A percentile compares a stretch with the other conserved stretches of the same genome.
Evolutionary conservation across 495 filamentous ascomycete genomes (phyloP).

Genomic region (Thermothielavioides terrestris): DNA sequence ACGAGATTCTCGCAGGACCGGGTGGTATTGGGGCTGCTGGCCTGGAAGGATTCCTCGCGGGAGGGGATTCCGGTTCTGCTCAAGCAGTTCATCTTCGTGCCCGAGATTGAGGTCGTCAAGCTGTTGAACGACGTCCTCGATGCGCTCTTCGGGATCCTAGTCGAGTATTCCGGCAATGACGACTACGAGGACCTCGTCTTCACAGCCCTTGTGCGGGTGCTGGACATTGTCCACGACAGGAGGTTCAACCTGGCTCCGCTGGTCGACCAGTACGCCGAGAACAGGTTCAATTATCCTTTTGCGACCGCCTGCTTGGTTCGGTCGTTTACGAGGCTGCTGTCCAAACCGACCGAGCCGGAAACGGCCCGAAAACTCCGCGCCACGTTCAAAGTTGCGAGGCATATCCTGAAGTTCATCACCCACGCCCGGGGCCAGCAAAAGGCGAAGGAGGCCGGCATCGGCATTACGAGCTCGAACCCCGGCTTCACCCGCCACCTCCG

Average conservation of each 20-base stretch:
- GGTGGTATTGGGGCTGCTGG: slow-evolving; percentile 70
- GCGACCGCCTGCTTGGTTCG: slow-evolving; percentile 84
- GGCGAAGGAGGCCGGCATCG: slow-evolving; percentile 79
- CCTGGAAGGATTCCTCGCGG: slow-evolving; percentile 69
- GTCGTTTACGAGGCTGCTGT: slow-evolving; percentile 74
- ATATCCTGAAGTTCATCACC: slow-evolving; percentile 91
- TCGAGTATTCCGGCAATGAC: slow-evolving; percentile 79
- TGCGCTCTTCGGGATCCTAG: slow-evolving; percentile 80
- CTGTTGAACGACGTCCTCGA: slow-evolving; percentile 84
- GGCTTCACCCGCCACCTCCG: slow-evolving; percentile 78
- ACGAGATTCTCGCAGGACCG: slow-evolving; percentile 94
- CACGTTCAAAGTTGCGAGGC: slow-evolving; percentile 88
- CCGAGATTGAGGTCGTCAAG: slow-evolving; percentile 97
- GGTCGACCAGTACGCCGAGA: slow-evolving; percentile 86
- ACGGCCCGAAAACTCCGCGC: slow-evolving; percentile 77
- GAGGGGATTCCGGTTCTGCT: slow-evolving; percentile 64
- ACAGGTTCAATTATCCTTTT: slow-evolving; percentile 85
- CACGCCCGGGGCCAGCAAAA: slow-evolving; percentile 81
- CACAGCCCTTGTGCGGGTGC: slow-evolving; percentile 74
- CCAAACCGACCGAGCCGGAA: slow-evolving; percentile 67
- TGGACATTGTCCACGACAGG: slow-evolving; percentile 91
- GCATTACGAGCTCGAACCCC: slow-evolving; percentile 65
- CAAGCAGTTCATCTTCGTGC: slow-evolving; percentile 80
- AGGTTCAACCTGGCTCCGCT: slow-evolving; percentile 84
- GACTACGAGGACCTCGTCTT: slow-evolving; percentile 92